Conservation (phyloP, 2,329 filamentous ascomycete species). For the Macroventuria anomochaeta region DNA sequence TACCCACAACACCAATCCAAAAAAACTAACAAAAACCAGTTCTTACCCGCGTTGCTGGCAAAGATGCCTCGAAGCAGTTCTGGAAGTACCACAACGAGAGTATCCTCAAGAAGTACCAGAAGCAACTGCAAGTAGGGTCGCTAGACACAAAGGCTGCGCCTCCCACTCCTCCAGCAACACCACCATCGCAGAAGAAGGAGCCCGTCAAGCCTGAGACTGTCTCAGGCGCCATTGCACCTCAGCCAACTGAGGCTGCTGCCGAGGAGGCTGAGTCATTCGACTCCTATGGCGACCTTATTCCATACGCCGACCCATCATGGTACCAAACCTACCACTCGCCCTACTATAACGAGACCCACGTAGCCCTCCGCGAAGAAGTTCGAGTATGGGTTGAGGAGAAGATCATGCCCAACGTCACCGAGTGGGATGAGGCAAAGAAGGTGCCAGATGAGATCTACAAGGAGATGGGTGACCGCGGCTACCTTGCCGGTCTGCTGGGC, state of each 20-base stretch:
- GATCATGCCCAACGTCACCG: constrained; percentile 88
- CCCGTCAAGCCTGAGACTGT: constrained; percentile 65
- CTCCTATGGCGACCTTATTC: constrained; percentile 83
- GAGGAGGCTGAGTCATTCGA: constrained; percentile 77
- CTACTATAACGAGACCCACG: constrained; percentile 95
- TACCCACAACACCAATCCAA: not conserved
- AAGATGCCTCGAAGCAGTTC: constrained; percentile 73
- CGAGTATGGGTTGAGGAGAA: constrained; percentile 90
- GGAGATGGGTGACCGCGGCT: constrained; percentile 91
- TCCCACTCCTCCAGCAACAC: constrained; percentile 58
- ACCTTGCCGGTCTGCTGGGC: constrained; percentile 89
- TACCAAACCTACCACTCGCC: constrained; percentile 95
- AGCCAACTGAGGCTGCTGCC: constrained; percentile 48
- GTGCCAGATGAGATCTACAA: constrained; percentile 92
- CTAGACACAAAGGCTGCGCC: constrained; percentile 78
- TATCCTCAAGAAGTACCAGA: constrained; percentile 68
- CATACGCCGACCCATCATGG: constrained; percentile 92
- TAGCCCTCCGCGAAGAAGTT: constrained; percentile 85
- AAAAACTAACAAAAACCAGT: constrained; percentile 53
- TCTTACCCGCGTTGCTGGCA: constrained; percentile 68
- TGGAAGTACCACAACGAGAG: constrained; percentile 69
- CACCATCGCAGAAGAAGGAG: constrained; percentile 55
- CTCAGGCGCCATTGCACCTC: constrained; percentile 58
- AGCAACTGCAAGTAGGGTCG: constrained; percentile 69
- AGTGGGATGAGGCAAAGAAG: constrained; percentile 96